These are phyloP conservation scores for Cutaneotrichosporon sp. DNA, from an alignment of 1,284 basidiomycete species.

Conservation along the genomic window DNA sequence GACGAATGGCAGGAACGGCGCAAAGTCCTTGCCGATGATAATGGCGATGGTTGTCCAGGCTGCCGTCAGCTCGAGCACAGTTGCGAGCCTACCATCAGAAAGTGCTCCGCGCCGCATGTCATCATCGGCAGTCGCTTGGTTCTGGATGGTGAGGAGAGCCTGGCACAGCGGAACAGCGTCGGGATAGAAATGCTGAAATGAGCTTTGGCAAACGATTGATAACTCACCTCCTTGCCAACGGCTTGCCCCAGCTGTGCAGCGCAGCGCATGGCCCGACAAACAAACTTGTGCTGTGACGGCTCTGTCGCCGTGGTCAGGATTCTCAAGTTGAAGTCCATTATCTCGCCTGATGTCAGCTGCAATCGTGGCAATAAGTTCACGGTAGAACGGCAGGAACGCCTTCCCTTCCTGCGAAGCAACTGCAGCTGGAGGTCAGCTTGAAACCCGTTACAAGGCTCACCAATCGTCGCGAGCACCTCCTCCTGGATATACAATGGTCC, in stretches of 20 bases:
- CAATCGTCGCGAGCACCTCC: conserved; percentile 66
- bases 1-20: conserved; percentile 73
- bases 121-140: conserved; percentile 52
- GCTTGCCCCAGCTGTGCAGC: conserved; percentile 75
- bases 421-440: conserved; percentile 57
- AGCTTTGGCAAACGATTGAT: not conserved
- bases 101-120: conserved; percentile 29
- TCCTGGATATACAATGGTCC: conserved; percentile 65
- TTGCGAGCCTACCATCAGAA: too few species aligned
- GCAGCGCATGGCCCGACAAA: conserved; percentile 79
- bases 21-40: conserved; percentile 65
- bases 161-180: conserved; percentile 69
- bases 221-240: conserved; percentile 54
- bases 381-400: conserved; percentile 34
- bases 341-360: too few species aligned
- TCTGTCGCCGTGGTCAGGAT: conserved; percentile 63
- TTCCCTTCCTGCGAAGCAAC: conserved; percentile 73
- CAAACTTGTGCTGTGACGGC: conserved; percentile 60
- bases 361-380: too few species aligned
- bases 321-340: conserved; percentile 45
- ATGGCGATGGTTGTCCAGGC: conserved; percentile 7
- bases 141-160: conserved; percentile 67
- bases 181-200: conserved; percentile 34
- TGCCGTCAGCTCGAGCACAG: too few species aligned
- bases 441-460: conserved; percentile 12